Evolutionary conservation across 176 grass and related monocot species (phyloP), one percentile per base, ranked within the genome.

Genomic region (Bolboschoenus planiculmis): DNA sequence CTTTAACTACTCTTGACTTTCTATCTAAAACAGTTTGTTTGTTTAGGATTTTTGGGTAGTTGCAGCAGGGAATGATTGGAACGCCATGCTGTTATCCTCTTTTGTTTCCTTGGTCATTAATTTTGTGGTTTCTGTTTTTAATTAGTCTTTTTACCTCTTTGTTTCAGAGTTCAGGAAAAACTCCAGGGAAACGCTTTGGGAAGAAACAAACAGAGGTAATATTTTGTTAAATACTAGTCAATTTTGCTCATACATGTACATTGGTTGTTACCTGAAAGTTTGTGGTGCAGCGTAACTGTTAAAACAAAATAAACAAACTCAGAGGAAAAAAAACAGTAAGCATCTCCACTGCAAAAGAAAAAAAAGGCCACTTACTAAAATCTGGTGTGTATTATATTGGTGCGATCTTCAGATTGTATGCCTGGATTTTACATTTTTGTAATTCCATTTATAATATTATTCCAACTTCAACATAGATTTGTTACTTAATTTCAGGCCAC

Each of bases 161-260:
- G 40, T 85, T 63, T 30, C 40, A 85, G 84, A 43, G n/a, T 47
- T 10, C 71, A 66, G 58, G 55, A 63, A 85, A 85, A 78, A 65
- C 39, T 61, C 43, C 84, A 80, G 30, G 55, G 26, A 79, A 74
- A 18, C 76, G 76, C 8, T 68, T 44, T 51, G 36, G 36, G 51
- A 85, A 85, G 39, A 77, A 61, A 24, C 77, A 84, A 75, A 37
- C 62, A 61, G 50, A 77, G 83, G 83, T 84, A 72, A 16, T 66
- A 73, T 7, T 47, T 27, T 46, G 21, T 47, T 29, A 27, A 47
- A 47, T 26, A 27, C 21, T 46, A 27, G 39, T 0, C 39, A 44
- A 40, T 43, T 74, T 10, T 74, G 40, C 23, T 47, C 40, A 40
- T 71, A 34, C 0, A 29, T 18, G 29, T 83, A 39, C 13, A 5